Conservation (phyloP, 148 eudicot genomes). For the Polygonum maritimum region DNA sequence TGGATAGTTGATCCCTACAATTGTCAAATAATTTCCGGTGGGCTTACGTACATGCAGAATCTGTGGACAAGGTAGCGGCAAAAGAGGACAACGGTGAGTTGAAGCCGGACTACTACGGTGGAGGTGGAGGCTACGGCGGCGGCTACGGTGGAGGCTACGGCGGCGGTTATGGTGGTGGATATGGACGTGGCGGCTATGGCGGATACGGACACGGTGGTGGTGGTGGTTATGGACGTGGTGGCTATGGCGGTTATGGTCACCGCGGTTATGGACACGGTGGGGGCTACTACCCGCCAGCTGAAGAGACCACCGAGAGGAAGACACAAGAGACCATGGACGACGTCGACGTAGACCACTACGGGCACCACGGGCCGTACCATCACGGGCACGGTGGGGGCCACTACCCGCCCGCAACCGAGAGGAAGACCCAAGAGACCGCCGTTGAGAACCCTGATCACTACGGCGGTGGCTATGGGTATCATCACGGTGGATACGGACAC, state of each 20-base stretch:
- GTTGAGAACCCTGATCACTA: neutral
- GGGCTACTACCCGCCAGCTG: neutral
- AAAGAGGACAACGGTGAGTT: neutral
- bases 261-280: constrained; percentile 1
- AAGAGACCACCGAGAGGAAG: neutral
- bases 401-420: neutral
- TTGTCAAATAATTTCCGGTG: neutral
- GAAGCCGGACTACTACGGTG: neutral
- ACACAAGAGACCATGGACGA: neutral
- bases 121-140: neutral
- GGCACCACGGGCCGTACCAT: neutral
- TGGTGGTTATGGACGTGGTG: neutral
- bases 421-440: neutral
- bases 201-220: neutral
- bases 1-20: too few relatives aligned
- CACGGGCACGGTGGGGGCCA: neutral
- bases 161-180: neutral
- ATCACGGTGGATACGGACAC: neutral
- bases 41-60: neutral
- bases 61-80: neutral
- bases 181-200: neutral
- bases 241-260: neutral
- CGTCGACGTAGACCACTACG: neutral
- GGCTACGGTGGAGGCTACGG: neutral
- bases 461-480: neutral